These are phyloP conservation scores for Ascochyta koolunga DNA, from an alignment of 2,329 filamentous ascomycete species.

Conservation along the genomic window DNA sequence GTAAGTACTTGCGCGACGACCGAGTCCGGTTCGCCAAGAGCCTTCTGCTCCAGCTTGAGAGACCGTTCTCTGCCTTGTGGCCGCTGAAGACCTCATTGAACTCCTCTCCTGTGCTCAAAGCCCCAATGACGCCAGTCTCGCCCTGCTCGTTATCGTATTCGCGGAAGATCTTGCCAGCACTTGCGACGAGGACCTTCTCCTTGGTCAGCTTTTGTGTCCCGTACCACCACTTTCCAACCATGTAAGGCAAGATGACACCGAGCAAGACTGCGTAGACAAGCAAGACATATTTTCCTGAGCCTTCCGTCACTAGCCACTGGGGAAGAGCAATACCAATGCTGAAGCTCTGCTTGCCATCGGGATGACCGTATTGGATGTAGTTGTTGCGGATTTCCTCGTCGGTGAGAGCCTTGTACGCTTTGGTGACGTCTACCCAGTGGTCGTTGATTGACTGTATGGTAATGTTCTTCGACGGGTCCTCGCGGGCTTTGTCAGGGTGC, in stretches of 20 bases:
- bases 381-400: conserved; percentile 98
- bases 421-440: conserved; percentile 91
- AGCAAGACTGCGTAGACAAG: conserved; percentile 87
- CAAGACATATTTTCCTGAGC: conserved; percentile 93
- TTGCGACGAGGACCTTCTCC: conserved; percentile 90
- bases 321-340: conserved; percentile 97
- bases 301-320: conserved; percentile 88
- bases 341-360: conserved; percentile 96
- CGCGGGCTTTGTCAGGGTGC: conserved; percentile 91
- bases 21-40: conserved; percentile 65
- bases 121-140: conserved; percentile 77
- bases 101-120: conserved; percentile 85
- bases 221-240: conserved; percentile 99
- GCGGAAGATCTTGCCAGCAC: conserved; percentile 91
- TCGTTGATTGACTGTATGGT: conserved; percentile 84
- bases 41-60: conserved; percentile 82
- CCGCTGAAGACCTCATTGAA: conserved; percentile 78
- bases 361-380: conserved; percentile 93
- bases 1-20: conserved; percentile 66
- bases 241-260: conserved; percentile 87
- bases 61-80: conserved; percentile 77
- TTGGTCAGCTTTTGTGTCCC: conserved; percentile 91
- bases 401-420: conserved; percentile 96
- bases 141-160: conserved; percentile 88
- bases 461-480: conserved; percentile 85